Conservation (phyloP, 2,329 filamentous ascomycete species). For the Eurotiales sp. region DNA sequence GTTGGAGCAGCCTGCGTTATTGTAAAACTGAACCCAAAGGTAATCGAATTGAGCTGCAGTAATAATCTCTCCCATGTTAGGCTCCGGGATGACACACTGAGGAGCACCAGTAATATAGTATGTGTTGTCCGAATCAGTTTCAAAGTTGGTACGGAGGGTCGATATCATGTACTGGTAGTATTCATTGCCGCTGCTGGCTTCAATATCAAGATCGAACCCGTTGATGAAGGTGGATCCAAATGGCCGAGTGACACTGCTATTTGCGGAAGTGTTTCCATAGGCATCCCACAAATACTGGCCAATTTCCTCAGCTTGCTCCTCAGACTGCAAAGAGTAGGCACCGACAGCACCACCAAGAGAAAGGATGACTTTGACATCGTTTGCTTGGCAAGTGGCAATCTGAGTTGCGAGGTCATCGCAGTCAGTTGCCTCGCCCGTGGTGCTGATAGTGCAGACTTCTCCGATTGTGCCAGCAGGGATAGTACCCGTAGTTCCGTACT, state of each 20-base stretch:
- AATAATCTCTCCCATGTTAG: constrained; percentile 45
- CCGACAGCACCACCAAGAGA: constrained; percentile 44
- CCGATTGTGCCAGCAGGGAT: constrained; percentile 11
- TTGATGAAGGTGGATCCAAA: constrained; percentile 49
- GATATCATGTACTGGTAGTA: constrained; percentile 44
- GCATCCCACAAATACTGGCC: constrained; percentile 42
- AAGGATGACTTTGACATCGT: constrained; percentile 45
- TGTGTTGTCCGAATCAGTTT: constrained; percentile 26
- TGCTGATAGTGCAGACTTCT: constrained; percentile 9
- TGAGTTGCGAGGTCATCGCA: constrained; percentile 39
- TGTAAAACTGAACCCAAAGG: constrained; percentile 56
- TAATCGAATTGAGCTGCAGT: constrained; percentile 47
- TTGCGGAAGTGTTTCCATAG: constrained; percentile 38
- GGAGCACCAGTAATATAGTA: constrained; percentile 54
- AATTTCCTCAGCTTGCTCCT: constrained; percentile 39
- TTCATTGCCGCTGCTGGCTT: constrained; percentile 34
- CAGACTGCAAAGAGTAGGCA: constrained; percentile 32
- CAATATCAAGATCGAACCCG: constrained; percentile 53
- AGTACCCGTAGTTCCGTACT: constrained; percentile 26
- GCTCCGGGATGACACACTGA: constrained; percentile 49
- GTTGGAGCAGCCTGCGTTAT: constrained; percentile 50
- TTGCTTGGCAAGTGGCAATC: constrained; percentile 42
- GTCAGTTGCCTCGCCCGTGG: constrained; percentile 12
- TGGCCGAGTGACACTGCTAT: constrained; percentile 47
- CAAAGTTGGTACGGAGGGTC: constrained; percentile 43